These are phyloP conservation scores for Colletotrichum cuscutae DNA, from an alignment of 2,329 filamentous ascomycete species.

Conservation along the genomic window DNA sequence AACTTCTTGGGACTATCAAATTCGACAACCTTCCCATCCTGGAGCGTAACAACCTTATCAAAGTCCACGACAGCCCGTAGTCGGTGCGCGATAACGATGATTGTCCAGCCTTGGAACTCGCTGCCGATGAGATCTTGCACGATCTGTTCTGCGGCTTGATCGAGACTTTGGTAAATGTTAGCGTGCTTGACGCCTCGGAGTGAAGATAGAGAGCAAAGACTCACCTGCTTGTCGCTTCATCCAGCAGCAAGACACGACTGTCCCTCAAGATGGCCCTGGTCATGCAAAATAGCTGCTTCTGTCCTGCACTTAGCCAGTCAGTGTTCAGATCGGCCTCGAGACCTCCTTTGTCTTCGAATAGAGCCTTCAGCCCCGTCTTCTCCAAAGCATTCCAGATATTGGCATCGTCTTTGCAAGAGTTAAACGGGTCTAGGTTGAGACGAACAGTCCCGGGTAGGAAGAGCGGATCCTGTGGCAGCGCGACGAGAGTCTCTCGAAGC, in stretches of 20 bases:
- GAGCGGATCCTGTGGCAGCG: constrained; percentile 62
- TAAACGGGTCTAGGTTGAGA: constrained; percentile 58
- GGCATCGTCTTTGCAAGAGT: constrained; percentile 47
- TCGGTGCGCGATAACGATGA: constrained; percentile 54
- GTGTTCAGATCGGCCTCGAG: constrained; percentile 48
- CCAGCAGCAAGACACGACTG: constrained; percentile 43
- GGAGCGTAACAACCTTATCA: constrained; percentile 53
- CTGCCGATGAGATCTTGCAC: constrained; percentile 43
- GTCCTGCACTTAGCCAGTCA: constrained; percentile 45
- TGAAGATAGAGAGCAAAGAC: no score
- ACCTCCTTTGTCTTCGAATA: constrained; percentile 51
- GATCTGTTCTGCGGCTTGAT: constrained; percentile 43
- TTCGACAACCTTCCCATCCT: constrained; percentile 16
- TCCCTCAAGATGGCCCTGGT: constrained; percentile 43
- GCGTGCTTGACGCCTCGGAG: constrained; percentile 49
- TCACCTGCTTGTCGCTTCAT: constrained; percentile 50
- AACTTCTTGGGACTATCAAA: constrained; percentile 12
- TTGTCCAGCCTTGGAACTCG: constrained; percentile 54
- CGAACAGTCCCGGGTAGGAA: constrained; percentile 59
- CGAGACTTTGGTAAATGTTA: constrained; percentile 40
- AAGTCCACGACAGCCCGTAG: constrained; percentile 60
- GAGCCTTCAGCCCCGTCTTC: constrained; percentile 56
- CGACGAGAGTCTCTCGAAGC: constrained; percentile 47
- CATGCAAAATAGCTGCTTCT: constrained; percentile 46
- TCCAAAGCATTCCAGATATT: constrained; percentile 55